These are phyloP conservation scores for Rutstroemia sp. DNA, from an alignment of 2,329 filamentous ascomycete genomes.

Conservation along the genomic window DNA sequence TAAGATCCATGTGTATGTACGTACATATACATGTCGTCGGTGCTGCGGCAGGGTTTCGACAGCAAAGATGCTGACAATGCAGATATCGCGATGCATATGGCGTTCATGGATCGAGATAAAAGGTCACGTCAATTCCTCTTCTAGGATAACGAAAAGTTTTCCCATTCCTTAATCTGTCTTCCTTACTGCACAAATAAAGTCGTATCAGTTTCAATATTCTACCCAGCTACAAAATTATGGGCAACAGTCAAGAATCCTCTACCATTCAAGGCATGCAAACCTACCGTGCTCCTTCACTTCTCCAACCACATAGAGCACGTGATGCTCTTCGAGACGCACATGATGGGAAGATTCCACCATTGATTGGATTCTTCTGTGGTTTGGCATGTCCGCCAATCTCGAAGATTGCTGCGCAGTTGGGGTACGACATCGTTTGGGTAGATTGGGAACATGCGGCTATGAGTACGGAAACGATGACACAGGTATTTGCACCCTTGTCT, in stretches of 20 bases:
- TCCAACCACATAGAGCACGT: slow-evolving; percentile 39
- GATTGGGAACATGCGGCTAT: slow-evolving; percentile 43
- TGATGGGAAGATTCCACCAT: slow-evolving; percentile 37
- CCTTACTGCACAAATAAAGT: neutral
- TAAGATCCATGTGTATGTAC: too few species aligned
- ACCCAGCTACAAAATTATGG: neutral
- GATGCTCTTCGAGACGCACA: slow-evolving; percentile 41
- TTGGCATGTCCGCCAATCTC: slow-evolving; percentile 35
- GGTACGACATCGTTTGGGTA: slow-evolving; percentile 38
- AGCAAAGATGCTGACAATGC: too few species aligned
- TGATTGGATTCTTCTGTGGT: slow-evolving; percentile 37
- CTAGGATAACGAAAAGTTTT: too few species aligned
- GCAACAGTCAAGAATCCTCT: too few species aligned
- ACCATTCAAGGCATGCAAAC: slow-evolving; percentile 31
- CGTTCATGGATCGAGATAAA: too few species aligned
- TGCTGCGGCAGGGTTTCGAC: too few species aligned
- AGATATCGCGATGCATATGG: too few species aligned
- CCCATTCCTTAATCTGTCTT: neutral
- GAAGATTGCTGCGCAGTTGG: slow-evolving; percentile 36
- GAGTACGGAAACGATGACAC: slow-evolving; percentile 43
- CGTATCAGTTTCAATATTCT: neutral
- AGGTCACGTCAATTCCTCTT: too few species aligned
- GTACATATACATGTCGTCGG: too few species aligned
- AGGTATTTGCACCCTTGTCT: slow-evolving; percentile 15
- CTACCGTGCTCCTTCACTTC: slow-evolving; percentile 38